Conservation (phyloP, 2,329 filamentous ascomycete species). For the Alternaria conjuncta region DNA sequence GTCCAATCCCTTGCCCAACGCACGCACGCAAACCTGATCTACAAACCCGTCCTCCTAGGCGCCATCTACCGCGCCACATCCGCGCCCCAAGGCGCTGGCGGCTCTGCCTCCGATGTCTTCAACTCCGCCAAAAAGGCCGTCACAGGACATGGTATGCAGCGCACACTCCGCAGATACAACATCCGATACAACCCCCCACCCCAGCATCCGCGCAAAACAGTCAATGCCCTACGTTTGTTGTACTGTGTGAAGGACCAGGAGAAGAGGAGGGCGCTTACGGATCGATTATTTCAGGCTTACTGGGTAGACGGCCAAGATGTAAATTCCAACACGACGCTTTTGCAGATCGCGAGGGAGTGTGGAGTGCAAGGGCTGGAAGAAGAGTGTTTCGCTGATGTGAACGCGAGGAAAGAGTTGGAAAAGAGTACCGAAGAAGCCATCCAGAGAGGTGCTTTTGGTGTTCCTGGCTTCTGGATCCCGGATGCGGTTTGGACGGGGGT, state of each 20-base stretch:
- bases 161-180: constrained; percentile 39
- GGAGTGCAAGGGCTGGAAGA: constrained; percentile 25
- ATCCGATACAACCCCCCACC: constrained; percentile 41
- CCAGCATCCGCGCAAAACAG: constrained; percentile 41
- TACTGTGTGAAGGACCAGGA: constrained; percentile 27
- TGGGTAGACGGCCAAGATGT: constrained; percentile 44
- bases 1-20: constrained; percentile 38
- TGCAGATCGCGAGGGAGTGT: constrained; percentile 32
- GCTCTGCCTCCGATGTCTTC: constrained; percentile 45
- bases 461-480: constrained; percentile 45
- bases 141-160: constrained; percentile 32
- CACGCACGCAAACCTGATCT: constrained; percentile 31
- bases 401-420: constrained; percentile 35
- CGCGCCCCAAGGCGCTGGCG: constrained; percentile 45
- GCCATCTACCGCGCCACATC: constrained; percentile 46
- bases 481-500: constrained; percentile 27
- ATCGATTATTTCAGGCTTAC: constrained; percentile 40
- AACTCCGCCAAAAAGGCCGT: constrained; percentile 45
- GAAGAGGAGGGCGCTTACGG: constrained; percentile 27
- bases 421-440: constrained; percentile 37
- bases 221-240: constrained; percentile 41
- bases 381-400: constrained; percentile 20
- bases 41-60: constrained; percentile 42
- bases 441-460: constrained; percentile 42
- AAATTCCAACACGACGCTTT: constrained; percentile 23